Conservation (phyloP, 768 basidiomycete species). For the Sarcodon aspratus region DNA sequence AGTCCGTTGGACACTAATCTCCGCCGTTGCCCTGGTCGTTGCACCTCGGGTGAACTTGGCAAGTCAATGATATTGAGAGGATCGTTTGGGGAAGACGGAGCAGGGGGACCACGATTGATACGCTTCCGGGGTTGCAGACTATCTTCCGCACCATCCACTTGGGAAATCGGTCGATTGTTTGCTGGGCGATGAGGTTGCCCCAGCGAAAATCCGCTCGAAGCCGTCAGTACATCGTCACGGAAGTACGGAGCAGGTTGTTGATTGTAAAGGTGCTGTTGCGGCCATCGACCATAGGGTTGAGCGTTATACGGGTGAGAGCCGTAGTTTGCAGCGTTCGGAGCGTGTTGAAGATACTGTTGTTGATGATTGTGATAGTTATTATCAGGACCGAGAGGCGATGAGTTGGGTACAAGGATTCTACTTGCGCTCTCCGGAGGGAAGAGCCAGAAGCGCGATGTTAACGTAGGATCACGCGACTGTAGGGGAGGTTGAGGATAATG, state of each 20-base stretch:
- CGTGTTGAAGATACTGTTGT: too few relatives aligned
- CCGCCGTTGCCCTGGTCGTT: conserved; percentile 40
- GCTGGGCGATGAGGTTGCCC: conserved; percentile 18
- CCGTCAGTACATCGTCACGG: conserved; percentile 41
- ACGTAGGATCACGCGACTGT: conserved; percentile 72
- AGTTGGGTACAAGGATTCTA: conserved; percentile 65
- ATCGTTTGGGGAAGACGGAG: conserved; percentile 23
- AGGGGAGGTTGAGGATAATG: conserved; percentile 29
- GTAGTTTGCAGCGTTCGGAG: too few relatives aligned
- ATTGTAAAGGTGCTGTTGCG: too few relatives aligned
- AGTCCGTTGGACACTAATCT: conserved; percentile 27
- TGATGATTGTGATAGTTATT: conserved; percentile 22
- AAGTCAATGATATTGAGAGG: conserved; percentile 25
- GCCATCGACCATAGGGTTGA: too few relatives aligned
- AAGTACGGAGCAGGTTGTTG: conserved; percentile 1
- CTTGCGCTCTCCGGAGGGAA: conserved; percentile 35
- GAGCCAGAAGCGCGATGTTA: conserved; percentile 49
- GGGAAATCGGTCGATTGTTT: conserved; percentile 39
- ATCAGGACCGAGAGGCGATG: conserved; percentile 30
- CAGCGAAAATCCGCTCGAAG: conserved; percentile 45
- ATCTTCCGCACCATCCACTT: conserved; percentile 28
- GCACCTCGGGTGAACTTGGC: conserved; percentile 41
- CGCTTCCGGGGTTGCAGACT: conserved; percentile 67
- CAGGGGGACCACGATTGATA: conserved; percentile 37
- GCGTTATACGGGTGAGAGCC: too few relatives aligned